A percentile compares a stretch with the other conserved stretches of the same genome.
These are phyloP conservation scores for Aspergillus arachidicola DNA, from an alignment of 2,329 filamentous ascomycete species.

Conservation along the genomic window DNA sequence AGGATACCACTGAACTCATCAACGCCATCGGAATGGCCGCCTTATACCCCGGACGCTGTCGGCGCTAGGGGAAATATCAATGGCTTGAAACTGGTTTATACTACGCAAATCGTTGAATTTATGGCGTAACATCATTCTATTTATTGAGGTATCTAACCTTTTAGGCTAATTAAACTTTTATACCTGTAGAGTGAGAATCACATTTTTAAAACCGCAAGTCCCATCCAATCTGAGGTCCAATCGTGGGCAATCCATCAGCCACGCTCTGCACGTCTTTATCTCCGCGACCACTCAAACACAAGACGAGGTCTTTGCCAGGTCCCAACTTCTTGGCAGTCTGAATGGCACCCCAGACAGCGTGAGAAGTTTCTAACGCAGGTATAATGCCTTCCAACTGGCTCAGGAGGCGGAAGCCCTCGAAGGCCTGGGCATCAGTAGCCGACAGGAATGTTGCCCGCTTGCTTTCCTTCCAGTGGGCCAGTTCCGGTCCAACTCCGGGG, in stretches of 20 bases:
- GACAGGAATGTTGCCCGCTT: slow-evolving; percentile 81
- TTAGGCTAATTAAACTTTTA: background rate
- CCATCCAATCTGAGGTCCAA: slow-evolving; percentile 81
- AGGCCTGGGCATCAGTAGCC: slow-evolving; percentile 86
- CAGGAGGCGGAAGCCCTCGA: slow-evolving; percentile 79
- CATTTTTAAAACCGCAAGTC: slow-evolving; percentile 33
- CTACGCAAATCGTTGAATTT: background rate
- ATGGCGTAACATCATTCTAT: background rate
- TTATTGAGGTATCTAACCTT: background rate
- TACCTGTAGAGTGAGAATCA: background rate
- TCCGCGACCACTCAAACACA: slow-evolving; percentile 85
- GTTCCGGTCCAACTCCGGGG: slow-evolving; percentile 89
- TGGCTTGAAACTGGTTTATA: too few relatives aligned
- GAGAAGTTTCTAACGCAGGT: slow-evolving; percentile 85
- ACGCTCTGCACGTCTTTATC: slow-evolving; percentile 98
- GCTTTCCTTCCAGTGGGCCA: slow-evolving; percentile 86
- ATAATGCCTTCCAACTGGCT: slow-evolving; percentile 92
- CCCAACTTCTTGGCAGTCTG: slow-evolving; percentile 87
- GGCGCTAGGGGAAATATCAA: too few relatives aligned
- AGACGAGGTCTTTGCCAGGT: slow-evolving; percentile 82
- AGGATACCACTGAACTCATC: too few relatives aligned
- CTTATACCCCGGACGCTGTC: too few relatives aligned
- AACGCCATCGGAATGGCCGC: too few relatives aligned
- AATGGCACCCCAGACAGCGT: slow-evolving; percentile 83
- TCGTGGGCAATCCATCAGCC: slow-evolving; percentile 80